Evolutionary conservation across 2,329 filamentous ascomycete genomes (phyloP).

Genomic region (Delphinella strobiligena): DNA sequence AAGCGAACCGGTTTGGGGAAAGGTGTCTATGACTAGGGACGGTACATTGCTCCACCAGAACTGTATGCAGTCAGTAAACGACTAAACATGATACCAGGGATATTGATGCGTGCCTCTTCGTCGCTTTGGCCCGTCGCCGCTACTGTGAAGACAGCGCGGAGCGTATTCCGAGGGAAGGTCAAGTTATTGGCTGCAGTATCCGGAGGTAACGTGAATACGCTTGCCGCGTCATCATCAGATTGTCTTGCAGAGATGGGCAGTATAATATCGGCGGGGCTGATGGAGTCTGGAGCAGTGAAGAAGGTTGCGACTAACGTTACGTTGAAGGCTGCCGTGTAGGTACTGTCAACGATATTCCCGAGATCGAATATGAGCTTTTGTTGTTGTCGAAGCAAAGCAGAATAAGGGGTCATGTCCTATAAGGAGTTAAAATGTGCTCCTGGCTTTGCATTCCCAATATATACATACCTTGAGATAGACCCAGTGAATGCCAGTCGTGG

Average conservation of each 20-base stretch:
- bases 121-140: constrained; percentile 62
- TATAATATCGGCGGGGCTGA: constrained; percentile 47
- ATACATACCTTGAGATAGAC: constrained; percentile 49
- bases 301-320: constrained; percentile 64
- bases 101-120: constrained; percentile 52
- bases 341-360: constrained; percentile 57
- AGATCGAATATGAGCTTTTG: constrained; percentile 74
- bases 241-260: constrained; percentile 50
- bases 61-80: too few species aligned
- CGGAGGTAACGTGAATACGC: constrained; percentile 55
- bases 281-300: constrained; percentile 40
- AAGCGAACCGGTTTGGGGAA: constrained; percentile 43
- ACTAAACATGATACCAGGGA: too few species aligned
- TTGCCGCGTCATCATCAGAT: constrained; percentile 40
- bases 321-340: constrained; percentile 63
- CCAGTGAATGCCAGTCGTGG: constrained; percentile 58
- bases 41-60: constrained; percentile 79
- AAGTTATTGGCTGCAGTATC: constrained; percentile 49
- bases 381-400: constrained; percentile 53
- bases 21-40: constrained; percentile 46
- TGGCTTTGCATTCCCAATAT: neutral
- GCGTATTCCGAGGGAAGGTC: constrained; percentile 52
- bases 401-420: constrained; percentile 58
- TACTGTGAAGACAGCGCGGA: constrained; percentile 62
- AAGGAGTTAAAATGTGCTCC: neutral